These are phyloP conservation scores for Diaporthe eres DNA, from an alignment of 2,329 filamentous ascomycete genomes.

Conservation along the genomic window DNA sequence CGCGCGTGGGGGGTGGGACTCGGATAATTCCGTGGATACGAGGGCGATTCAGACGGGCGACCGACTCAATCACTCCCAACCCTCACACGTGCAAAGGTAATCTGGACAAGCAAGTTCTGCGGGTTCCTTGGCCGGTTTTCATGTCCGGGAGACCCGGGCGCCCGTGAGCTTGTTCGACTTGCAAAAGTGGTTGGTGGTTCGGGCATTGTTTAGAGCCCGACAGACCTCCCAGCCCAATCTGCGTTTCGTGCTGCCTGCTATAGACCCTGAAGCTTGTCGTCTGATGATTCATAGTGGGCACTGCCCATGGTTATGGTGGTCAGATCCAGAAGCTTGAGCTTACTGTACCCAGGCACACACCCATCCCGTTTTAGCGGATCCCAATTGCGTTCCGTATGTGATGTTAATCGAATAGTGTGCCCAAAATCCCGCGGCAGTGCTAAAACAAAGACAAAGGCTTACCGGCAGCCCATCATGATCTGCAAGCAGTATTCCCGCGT, in stretches of 20 bases:
- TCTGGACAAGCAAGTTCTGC: neutral
- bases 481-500: neutral
- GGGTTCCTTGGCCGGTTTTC: neutral
- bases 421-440: slow-evolving; percentile 14
- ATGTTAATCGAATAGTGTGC: slow-evolving; percentile 14
- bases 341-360: neutral
- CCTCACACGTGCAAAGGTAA: neutral
- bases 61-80: neutral
- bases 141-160: slow-evolving; percentile 17
- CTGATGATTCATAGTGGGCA: slow-evolving; percentile 19
- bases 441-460: neutral
- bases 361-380: neutral
- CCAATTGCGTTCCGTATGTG: neutral
- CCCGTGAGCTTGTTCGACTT: neutral
- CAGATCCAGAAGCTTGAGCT: slow-evolving; percentile 20
- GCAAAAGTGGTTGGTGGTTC: neutral
- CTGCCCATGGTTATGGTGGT: slow-evolving; percentile 15
- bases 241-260: neutral
- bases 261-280: slow-evolving; percentile 20
- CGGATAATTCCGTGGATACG: slow-evolving; percentile 29
- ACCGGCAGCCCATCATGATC: neutral
- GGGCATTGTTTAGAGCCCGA: slow-evolving; percentile 21
- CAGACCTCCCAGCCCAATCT: neutral
- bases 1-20: neutral
- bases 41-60: slow-evolving; percentile 6